Conservation (phyloP, 2,329 filamentous ascomycete genomes). For the Epichloe uncinata region DNA sequence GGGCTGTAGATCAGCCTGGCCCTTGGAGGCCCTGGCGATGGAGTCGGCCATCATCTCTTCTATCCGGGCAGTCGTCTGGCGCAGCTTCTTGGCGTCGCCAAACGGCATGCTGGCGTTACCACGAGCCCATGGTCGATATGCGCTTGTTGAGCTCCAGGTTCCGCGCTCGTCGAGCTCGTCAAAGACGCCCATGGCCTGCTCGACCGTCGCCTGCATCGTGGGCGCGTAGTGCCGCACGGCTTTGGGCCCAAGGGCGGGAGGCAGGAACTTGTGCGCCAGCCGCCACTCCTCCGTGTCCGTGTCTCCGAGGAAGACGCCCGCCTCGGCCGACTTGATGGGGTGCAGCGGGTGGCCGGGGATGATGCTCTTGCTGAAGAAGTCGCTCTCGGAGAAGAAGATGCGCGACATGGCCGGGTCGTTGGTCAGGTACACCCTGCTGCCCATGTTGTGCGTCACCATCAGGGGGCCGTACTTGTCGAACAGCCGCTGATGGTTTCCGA, state of each 20-base stretch:
- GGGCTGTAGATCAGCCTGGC: conserved; percentile 37
- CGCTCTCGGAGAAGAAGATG: conserved; percentile 33
- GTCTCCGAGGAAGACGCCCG: conserved; percentile 32
- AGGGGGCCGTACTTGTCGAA: conserved; percentile 38
- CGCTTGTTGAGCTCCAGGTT: conserved; percentile 32
- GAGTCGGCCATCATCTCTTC: conserved; percentile 23
- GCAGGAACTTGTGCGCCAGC: conserved; percentile 46
- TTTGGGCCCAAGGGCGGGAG: conserved; percentile 44
- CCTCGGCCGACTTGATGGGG: conserved; percentile 27
- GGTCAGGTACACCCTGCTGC: conserved; percentile 34
- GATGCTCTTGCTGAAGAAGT: conserved; percentile 41
- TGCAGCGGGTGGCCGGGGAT: conserved; percentile 34
- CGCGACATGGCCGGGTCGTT: conserved; percentile 33
- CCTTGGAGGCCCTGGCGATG: conserved; percentile 24
- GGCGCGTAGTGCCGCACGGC: conserved; percentile 48
- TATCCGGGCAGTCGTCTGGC: conserved; percentile 12
- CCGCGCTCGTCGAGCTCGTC: conserved; percentile 32
- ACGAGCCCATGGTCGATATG: conserved; percentile 36
- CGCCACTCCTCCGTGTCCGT: conserved; percentile 36
- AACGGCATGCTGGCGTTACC: conserved; percentile 47
- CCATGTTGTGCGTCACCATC: conserved; percentile 39
- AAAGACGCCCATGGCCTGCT: conserved; percentile 31
- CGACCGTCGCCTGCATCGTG: conserved; percentile 41
- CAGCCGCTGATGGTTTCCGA: conserved; percentile 41
- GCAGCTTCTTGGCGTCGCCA: conserved; percentile 36